Evolutionary conservation across 805 yeast genomes (phyloP), one percentile per base, ranked within the genome.

Genomic region (Candida glaebosa): DNA sequence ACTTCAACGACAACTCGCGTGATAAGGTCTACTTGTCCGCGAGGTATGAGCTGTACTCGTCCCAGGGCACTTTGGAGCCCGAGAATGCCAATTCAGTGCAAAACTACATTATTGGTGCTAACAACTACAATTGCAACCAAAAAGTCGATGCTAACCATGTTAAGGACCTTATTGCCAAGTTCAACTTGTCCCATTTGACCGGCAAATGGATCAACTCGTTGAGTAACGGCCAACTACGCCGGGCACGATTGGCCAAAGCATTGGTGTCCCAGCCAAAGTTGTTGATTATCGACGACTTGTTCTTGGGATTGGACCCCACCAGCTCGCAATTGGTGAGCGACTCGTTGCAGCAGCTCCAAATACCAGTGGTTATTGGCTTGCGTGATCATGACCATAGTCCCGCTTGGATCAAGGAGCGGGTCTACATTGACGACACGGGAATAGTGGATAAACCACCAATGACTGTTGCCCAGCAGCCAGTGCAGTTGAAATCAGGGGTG

Each of bases 151-250:
- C 54, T 24, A 54, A 51, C 0, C 58, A 69, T 25, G 68, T 81
- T 7, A 59, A 66, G 1, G 49, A 56, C 1, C 63, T 84, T 16
- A 52, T 85, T 7, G 58, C 66, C 3, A 61, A 65, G 20, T 72
- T 93, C 42, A 69, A 76, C 37, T 65, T 91, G 44, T 61, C 58
- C 4, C 81, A 76, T 0, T 60, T 89, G 37, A 69, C 78, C 40
- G 72, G 79, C 41, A 76, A 87, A 44, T 91, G 95, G 88, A 78
- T 86, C 25, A 87, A 87, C 58, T 86, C 91, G 0, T 67, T 93
- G 34, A 86, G 96, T 59, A 93, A 93, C 60, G 99, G 99, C 0
- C 99, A 93, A 61, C 81, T 86, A 58, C 73, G 99, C 51, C 71
- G 99, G 38, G 96, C 97, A 0, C 73, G 96, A 46, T 65, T 93